Conservation (phyloP, 1,284 basidiomycete species). For the Rhodotorula sp. region DNA sequence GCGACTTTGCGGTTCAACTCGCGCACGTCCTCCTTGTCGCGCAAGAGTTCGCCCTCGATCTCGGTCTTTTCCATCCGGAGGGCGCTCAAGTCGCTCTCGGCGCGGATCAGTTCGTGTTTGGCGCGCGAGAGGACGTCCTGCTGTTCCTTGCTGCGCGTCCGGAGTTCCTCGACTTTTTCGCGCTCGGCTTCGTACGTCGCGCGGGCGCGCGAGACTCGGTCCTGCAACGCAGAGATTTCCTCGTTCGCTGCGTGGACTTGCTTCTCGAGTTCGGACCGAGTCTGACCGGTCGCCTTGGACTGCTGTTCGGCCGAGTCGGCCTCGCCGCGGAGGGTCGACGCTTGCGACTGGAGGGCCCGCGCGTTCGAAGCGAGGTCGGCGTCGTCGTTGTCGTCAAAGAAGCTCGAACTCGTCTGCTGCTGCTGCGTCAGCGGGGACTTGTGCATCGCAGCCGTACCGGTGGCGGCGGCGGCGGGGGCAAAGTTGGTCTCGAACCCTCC, state of each 20-base stretch:
- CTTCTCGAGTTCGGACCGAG: slow-evolving; percentile 49
- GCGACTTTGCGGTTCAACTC: slow-evolving; percentile 79
- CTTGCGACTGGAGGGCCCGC: slow-evolving; percentile 2
- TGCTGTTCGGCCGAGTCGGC: slow-evolving; percentile 48
- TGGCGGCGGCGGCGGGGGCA: background rate
- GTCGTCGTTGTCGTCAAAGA: slow-evolving; percentile 42
- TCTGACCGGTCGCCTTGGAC: slow-evolving; percentile 75
- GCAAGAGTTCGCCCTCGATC: slow-evolving; percentile 78
- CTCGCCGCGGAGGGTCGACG: slow-evolving; percentile 18
- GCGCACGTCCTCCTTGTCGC: slow-evolving; percentile 92
- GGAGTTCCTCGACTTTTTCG: slow-evolving; percentile 68
- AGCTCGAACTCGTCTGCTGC: slow-evolving; percentile 16
- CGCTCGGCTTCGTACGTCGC: slow-evolving; percentile 82
- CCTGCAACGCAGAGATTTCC: slow-evolving; percentile 51
- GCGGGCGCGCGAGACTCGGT: slow-evolving; percentile 51
- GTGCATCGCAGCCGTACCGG: no score
- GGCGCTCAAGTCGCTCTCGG: slow-evolving; percentile 88
- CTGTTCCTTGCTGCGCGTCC: slow-evolving; percentile 70
- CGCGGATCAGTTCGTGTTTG: slow-evolving; percentile 76
- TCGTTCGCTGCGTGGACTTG: slow-evolving; percentile 63
- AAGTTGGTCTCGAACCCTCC: slow-evolving; percentile 32
- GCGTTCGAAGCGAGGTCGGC: slow-evolving; percentile 27
- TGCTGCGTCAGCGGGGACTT: background rate
- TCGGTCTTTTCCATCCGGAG: slow-evolving; percentile 87
- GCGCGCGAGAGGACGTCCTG: slow-evolving; percentile 70